Conservation (phyloP, 176 grass and related monocot genomes). For the Cenchrus purpureus region DNA sequence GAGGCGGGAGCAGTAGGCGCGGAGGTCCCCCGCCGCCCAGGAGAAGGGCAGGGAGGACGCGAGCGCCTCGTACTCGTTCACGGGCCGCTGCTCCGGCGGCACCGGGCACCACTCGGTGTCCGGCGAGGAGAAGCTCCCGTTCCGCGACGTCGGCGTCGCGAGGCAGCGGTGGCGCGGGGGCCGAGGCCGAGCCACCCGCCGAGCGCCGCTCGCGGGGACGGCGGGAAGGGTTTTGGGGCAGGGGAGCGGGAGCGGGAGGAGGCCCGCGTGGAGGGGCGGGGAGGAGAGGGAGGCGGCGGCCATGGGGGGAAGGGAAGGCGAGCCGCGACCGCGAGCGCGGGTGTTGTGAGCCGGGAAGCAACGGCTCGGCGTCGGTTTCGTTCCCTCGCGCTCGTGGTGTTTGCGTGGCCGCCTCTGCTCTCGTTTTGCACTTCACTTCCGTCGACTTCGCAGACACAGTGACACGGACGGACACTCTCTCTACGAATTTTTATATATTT, state of each 20-base stretch:
- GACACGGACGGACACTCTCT: too few species aligned
- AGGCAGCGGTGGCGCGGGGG: neutral
- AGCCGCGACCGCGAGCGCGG: neutral
- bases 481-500: too few species aligned
- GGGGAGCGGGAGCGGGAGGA: conserved; percentile 22
- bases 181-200: neutral
- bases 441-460: neutral
- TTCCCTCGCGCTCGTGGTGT: neutral
- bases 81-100: conserved; percentile 80
- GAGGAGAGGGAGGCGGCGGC: conserved; percentile 42
- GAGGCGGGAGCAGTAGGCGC: conserved; percentile 72
- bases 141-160: conserved; percentile 61
- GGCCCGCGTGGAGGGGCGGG: conserved; percentile 36
- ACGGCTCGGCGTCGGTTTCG: conserved; percentile 30
- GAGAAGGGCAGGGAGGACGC: conserved; percentile 74
- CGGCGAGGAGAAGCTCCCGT: conserved; percentile 74
- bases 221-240: conserved; percentile 6
- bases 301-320: conserved; percentile 46
- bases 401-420: conserved; percentile 36
- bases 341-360: conserved; percentile 45
- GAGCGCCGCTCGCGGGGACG: neutral
- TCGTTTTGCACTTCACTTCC: neutral
- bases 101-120: conserved; percentile 96
- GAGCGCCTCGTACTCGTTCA: conserved; percentile 94
- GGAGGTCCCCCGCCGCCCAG: conserved; percentile 70